Conservation (phyloP, 176 grass and related monocot genomes). For the Rhynchospora tenuis region DNA sequence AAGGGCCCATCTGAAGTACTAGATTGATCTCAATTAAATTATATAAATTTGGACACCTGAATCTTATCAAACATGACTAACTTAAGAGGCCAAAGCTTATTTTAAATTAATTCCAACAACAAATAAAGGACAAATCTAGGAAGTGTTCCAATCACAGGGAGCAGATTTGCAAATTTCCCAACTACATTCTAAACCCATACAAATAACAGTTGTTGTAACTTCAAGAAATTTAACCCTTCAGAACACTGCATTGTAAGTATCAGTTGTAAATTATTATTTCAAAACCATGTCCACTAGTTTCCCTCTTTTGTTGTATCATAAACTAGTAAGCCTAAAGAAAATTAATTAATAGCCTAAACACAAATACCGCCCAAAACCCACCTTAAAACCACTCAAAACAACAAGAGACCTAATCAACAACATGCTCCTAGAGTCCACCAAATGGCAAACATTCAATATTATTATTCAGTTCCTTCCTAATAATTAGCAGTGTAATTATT, state of each 20-base stretch:
- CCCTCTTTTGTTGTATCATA: neutral
- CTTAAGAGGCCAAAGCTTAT: neutral
- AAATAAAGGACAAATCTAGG: neutral
- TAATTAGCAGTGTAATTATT: neutral
- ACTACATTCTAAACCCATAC: too few species aligned
- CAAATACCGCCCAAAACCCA: constrained; percentile 20
- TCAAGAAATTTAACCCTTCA: too few species aligned
- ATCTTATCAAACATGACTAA: neutral
- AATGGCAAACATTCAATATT: neutral
- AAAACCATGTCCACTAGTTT: neutral
- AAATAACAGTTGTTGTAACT: too few species aligned
- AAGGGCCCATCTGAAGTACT: neutral
- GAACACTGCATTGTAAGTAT: too few species aligned
- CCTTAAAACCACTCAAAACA: neutral
- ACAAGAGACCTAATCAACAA: neutral
- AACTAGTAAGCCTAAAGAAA: neutral
- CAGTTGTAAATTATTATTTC: neutral
- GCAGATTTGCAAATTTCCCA: neutral
- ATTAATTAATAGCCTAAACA: neutral
- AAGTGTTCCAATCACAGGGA: neutral
- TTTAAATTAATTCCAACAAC: neutral
- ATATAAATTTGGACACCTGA: neutral
- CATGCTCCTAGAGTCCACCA: neutral
- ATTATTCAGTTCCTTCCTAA: constrained; percentile 54
- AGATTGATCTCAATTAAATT: neutral